Conservation (phyloP, 495 filamentous ascomycete species). For the Aspergillus diversus region DNA sequence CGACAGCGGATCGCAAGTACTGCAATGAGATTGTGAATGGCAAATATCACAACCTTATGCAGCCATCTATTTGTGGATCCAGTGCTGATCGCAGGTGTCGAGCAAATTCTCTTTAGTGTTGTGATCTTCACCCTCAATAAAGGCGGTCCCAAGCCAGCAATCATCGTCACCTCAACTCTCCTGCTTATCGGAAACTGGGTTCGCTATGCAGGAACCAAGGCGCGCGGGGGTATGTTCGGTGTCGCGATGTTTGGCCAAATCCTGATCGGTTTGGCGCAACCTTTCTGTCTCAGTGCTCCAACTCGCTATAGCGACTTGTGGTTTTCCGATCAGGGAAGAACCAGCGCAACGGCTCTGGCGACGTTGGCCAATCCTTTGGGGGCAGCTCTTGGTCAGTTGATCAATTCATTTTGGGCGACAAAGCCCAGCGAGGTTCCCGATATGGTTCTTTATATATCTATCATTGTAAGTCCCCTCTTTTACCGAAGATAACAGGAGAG, state of each 20-base stretch:
- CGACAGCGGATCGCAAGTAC: neutral
- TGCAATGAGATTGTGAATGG: neutral
- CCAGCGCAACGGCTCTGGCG: conserved; percentile 84
- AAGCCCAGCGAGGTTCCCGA: conserved; percentile 65
- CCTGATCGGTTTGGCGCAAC: conserved; percentile 84
- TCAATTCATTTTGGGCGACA: conserved; percentile 75
- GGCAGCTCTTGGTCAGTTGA: conserved; percentile 83
- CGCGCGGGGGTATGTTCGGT: conserved; percentile 65
- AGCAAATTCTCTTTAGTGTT: conserved; percentile 40
- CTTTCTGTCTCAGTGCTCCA: conserved; percentile 88
- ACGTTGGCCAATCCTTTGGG: conserved; percentile 87
- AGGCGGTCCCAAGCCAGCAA: conserved; percentile 76
- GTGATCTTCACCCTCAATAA: conserved; percentile 79
- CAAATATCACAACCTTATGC: neutral
- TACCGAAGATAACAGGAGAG: conserved; percentile 4
- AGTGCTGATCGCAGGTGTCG: neutral
- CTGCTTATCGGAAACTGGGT: conserved; percentile 89
- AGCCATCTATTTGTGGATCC: neutral
- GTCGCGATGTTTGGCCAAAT: conserved; percentile 95
- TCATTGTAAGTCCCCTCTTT: conserved; percentile 65
- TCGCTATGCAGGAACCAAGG: conserved; percentile 78
- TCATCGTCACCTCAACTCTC: conserved; percentile 72
- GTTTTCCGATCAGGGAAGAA: conserved; percentile 85
- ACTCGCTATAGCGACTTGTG: conserved; percentile 92
- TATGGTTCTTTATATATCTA: conserved; percentile 84